phyloP scores from a whole-genome alignment of 148 eudicot species.

The Diospyros lotus region DNA sequence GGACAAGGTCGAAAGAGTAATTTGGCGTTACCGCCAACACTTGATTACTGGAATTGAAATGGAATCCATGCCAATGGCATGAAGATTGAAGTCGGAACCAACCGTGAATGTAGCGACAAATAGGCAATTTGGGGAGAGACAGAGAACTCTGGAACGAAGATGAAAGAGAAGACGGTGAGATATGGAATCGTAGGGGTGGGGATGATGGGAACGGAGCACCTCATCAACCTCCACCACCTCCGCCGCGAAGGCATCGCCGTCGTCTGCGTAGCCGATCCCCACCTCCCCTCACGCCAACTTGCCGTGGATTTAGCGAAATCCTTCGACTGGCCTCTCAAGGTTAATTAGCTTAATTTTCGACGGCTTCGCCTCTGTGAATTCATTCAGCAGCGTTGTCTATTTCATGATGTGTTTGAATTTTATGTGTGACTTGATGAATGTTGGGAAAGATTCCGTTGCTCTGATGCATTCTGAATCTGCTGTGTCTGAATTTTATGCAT shows the following conservation, averaged over 20 bases:
- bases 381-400: not conserved
- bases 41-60: too few relatives aligned
- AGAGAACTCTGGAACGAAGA: not conserved
- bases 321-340: slow-evolving; percentile 71
- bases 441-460: too few relatives aligned
- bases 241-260: slow-evolving; percentile 51
- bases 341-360: slow-evolving; percentile 3
- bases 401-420: not conserved
- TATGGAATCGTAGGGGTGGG: slow-evolving; percentile 95
- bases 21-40: too few relatives aligned
- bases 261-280: slow-evolving; percentile 76
- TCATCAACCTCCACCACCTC: slow-evolving; percentile 84
- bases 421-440: not conserved
- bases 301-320: slow-evolving; percentile 63
- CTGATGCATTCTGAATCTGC: too few relatives aligned
- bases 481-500: too few relatives aligned
- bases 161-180: slow-evolving; percentile 26
- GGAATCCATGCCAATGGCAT: too few relatives aligned
- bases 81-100: too few relatives aligned
- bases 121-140: not conserved
- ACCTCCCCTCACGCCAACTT: slow-evolving; percentile 59
- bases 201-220: slow-evolving; percentile 98
- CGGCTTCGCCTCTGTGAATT: not conserved
- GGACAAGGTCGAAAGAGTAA: too few relatives aligned
- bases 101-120: not conserved